Base-by-base conservation (phyloP, 192 early-diverging fungal species). In the Coemansia sp. region DNA sequence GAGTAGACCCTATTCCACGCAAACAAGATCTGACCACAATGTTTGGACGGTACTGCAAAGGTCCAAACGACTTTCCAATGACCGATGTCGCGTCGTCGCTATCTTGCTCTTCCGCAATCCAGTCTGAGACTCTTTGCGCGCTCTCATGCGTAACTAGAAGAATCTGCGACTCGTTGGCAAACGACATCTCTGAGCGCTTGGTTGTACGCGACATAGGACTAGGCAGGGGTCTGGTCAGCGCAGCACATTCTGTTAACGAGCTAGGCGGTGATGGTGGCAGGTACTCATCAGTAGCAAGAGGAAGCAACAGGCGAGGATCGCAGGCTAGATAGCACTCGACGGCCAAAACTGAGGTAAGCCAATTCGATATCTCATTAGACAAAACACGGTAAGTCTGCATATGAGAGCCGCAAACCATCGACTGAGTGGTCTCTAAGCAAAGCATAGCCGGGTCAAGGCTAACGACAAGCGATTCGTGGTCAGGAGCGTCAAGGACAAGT, bases 91-190 rank as follows among this genome's bases (percentile, higher is more conserved):
- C 63, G 12, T 34, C 65, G 10, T 41, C 43, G 62, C 46, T 43
- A 13, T 38, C 40, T n/a, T 41, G 38, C 61, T 82, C 78, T 22
- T 82, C 76, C 22, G 76, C 52, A 3, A 92, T 82, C 84, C 87
- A 86, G 8, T 79, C 49, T 11, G 83, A 80, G 2, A 93, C 75
- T 59, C 86, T 69, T 36, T 85, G 67, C 1, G 89, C 86, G 55
- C 89, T 92, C 42, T 88, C 75, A 22, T 72, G 64, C 13, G 89
- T 87, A 29, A 93, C 87, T 67, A 94, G 47, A 33, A 94, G 78
- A 68, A 91, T 91, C 36, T 89, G 91, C 24, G 91, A 87, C 64
- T 91, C 86, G 67, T 93, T 95, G 43, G 90, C 90, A 65, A 95
- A 87, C 12, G 89, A 83, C 22, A 88, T 73, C 4, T 65, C 69